phyloP scores from a whole-genome alignment of 2,329 filamentous ascomycete genomes.

The Pseudogymnoascus sp. region DNA sequence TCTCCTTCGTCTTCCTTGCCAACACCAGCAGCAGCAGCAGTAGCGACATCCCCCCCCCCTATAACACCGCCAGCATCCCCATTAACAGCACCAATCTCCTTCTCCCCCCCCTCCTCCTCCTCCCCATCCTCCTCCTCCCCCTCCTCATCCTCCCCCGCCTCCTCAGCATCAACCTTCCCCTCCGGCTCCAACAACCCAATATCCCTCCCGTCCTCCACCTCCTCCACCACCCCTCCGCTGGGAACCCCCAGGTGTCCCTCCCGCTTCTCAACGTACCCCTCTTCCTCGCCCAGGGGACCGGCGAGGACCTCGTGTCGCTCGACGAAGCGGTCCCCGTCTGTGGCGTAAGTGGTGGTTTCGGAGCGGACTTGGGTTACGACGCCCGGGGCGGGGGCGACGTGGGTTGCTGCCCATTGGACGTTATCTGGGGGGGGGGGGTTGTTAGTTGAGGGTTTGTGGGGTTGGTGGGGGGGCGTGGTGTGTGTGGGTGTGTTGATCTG shows the following conservation, averaged over 20 bases:
- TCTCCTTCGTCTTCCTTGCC: conserved; percentile 9
- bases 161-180: not conserved
- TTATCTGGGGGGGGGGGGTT: not conserved
- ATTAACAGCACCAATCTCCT: conserved; percentile 14
- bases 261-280: conserved; percentile 18
- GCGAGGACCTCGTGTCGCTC: conserved; percentile 2
- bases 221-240: conserved; percentile 13
- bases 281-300: conserved; percentile 14
- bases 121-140: not conserved
- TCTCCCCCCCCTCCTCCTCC: conserved; percentile 12
- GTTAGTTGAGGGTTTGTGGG: not conserved
- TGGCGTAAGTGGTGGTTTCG: conserved; percentile 21
- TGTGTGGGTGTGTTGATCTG: not conserved
- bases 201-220: conserved; percentile 24
- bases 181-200: conserved; percentile 29
- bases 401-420: conserved; percentile 38
- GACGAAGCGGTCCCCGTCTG: conserved; percentile 13
- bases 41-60: too few species aligned
- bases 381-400: conserved; percentile 50
- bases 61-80: conserved; percentile 11
- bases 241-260: conserved; percentile 30
- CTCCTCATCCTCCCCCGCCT: conserved; percentile 13
- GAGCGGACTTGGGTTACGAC: conserved; percentile 38
- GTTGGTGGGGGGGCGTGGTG: too few species aligned
- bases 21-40: too few species aligned